These are phyloP conservation scores for Tylopilus intermedius DNA, from an alignment of 768 basidiomycete genomes.

Conservation along the genomic window DNA sequence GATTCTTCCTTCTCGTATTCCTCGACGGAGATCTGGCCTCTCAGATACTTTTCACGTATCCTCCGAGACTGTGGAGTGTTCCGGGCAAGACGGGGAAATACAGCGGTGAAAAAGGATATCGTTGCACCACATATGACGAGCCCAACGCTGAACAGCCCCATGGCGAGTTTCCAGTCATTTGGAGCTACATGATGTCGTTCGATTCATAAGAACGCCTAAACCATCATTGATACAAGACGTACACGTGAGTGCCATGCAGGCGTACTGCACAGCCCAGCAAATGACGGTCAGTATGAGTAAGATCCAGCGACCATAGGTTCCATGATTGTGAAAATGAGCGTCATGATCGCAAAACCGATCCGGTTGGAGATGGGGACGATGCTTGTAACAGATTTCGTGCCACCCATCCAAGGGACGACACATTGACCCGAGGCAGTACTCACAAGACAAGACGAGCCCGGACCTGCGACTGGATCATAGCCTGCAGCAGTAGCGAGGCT, in stretches of 20 bases:
- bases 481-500: constrained; percentile 41
- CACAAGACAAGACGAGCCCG: constrained; percentile 61
- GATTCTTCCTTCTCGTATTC: too few species aligned
- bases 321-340: constrained; percentile 62
- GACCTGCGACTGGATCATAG: constrained; percentile 64
- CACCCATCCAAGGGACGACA: too few species aligned
- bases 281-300: constrained; percentile 35
- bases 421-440: constrained; percentile 51
- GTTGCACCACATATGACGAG: constrained; percentile 79
- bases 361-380: constrained; percentile 76
- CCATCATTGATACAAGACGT: constrained; percentile 40
- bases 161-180: constrained; percentile 66
- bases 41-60: constrained; percentile 28
- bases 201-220: constrained; percentile 12
- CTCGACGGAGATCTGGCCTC: too few species aligned
- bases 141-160: constrained; percentile 75
- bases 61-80: constrained; percentile 63
- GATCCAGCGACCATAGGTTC: constrained; percentile 68
- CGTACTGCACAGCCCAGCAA: too few species aligned
- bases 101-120: constrained; percentile 72
- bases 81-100: constrained; percentile 76
- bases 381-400: constrained; percentile 48
- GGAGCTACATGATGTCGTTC: constrained; percentile 41
- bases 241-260: too few species aligned
- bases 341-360: constrained; percentile 79